Percentiles rank a stretch among this genome's conserved stretches.
These are phyloP conservation scores for Quercus lobata DNA, from an alignment of 331 rosid species.

Conservation along the genomic window DNA sequence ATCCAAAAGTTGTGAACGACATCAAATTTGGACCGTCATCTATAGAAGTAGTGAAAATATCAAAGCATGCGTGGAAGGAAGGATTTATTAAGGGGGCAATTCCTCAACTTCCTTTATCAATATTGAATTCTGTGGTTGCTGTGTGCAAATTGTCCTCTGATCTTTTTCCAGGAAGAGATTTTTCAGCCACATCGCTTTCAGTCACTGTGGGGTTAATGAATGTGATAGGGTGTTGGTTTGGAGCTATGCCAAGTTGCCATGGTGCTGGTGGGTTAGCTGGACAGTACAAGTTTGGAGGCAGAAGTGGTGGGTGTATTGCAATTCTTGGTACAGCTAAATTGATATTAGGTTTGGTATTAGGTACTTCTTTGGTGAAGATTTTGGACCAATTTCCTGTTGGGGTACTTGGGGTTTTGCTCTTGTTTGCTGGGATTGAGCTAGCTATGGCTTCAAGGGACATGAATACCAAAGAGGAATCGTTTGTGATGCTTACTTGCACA, in stretches of 20 bases:
- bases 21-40: constrained; percentile 69
- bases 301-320: constrained; percentile 94
- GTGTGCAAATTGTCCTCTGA: constrained; percentile 71
- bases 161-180: constrained; percentile 63
- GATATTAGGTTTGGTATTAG: constrained; percentile 62
- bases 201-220: constrained; percentile 89
- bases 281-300: constrained; percentile 90
- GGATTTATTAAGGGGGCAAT: constrained; percentile 81
- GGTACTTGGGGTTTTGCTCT: constrained; percentile 59
- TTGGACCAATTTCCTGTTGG: constrained; percentile 67
- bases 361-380: constrained; percentile 55
- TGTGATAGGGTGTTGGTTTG: constrained; percentile 78
- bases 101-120: constrained; percentile 86
- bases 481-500: constrained; percentile 60
- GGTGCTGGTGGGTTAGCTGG: constrained; percentile 94
- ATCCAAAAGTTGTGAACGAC: constrained; percentile 46
- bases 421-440: constrained; percentile 84
- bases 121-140: constrained; percentile 73
- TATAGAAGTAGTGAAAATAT: constrained; percentile 43
- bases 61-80: constrained; percentile 59
- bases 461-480: constrained; percentile 57
- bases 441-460: constrained; percentile 83
- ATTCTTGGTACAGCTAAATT: constrained; percentile 61
- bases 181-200: constrained; percentile 68
- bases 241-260: constrained; percentile 83